These are phyloP conservation scores for Ophiocordyceps camponoti-saundersi DNA, from an alignment of 2,329 filamentous ascomycete genomes.

Conservation along the genomic window DNA sequence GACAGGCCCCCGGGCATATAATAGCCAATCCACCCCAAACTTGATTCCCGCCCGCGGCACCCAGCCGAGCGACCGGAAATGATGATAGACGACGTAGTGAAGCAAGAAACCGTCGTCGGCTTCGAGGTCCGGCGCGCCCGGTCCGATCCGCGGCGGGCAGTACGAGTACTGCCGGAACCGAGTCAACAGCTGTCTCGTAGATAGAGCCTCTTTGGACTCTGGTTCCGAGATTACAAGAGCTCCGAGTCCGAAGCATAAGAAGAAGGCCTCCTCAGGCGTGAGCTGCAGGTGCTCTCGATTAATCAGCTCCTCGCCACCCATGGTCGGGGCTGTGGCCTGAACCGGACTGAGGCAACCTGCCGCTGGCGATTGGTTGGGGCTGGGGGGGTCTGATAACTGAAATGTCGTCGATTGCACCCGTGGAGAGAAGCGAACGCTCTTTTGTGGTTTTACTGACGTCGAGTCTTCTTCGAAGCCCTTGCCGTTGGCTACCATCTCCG, in stretches of 20 bases:
- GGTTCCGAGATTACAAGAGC: constrained; percentile 46
- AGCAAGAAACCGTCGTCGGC: constrained; percentile 75
- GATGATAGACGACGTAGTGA: constrained; percentile 82
- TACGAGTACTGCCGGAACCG: constrained; percentile 55
- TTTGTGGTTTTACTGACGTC: constrained; percentile 25
- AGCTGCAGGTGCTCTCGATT: constrained; percentile 79
- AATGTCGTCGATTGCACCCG: constrained; percentile 49
- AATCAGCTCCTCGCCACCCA: constrained; percentile 10
- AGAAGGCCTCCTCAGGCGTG: constrained; percentile 80
- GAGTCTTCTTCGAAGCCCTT: constrained; percentile 4
- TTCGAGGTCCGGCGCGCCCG: constrained; percentile 25
- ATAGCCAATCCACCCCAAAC: constrained; percentile 85
- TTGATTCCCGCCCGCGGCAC: constrained; percentile 85
- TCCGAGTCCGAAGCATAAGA: constrained; percentile 68
- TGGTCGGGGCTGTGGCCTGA: neutral
- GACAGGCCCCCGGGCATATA: constrained; percentile 83
- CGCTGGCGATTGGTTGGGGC: constrained; percentile 17
- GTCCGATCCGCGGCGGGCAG: constrained; percentile 38
- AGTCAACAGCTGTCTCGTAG: constrained; percentile 39
- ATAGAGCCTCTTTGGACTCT: constrained; percentile 24
- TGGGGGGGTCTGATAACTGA: constrained; percentile 31
- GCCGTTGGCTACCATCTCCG: neutral
- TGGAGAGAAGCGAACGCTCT: constrained; percentile 56
- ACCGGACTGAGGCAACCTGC: neutral
- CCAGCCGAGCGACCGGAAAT: constrained; percentile 92